Evolutionary conservation across 2,329 filamentous ascomycete genomes (phyloP), one percentile per base, ranked within the genome.

Genomic region (Aspergillus proliferans): DNA sequence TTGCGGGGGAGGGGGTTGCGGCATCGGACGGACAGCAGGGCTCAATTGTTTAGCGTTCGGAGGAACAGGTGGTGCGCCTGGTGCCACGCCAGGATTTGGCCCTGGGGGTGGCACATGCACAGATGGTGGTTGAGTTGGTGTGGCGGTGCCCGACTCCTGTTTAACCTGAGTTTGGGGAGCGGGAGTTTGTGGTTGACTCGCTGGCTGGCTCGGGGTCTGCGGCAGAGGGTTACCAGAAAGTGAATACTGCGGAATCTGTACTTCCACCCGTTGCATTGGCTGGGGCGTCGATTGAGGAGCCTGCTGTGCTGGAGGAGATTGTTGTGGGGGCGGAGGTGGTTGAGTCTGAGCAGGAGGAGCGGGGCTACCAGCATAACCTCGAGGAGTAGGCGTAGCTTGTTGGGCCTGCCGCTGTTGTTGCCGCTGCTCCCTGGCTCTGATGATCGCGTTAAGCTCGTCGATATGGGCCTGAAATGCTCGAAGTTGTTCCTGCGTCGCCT

Each of bases 401-500:
- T 52, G 54, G 58, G 6, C 22, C 36, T 63, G 62, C 14, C 56
- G 62, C 45, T 65, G 63, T 44, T 65, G 63, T 51, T 69, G 64
- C 49, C 72, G 70, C 47, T 70, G 69, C 47, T 71, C 66, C 50
- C 69, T 65, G n/a, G 67, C 62, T 47, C 71, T 71, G 47, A 77
- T 71, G 26, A 76, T 74, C 2, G 71, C 72, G 52, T 76, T 77
- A 9, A 77, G 67, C 49, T 76, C 74, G 52, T 77, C 74, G 46
- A 77, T 77, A 53, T 77, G 74, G 26, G 69, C 67, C 53, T 77
- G 75, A 51, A 77, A 77, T 47, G 72, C 68, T 46, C 71, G 71
- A 19, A 77, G 62, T 51, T 77, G 73, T 51, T 74, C 72, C 51
- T 73, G 71, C 3, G 71, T 71, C 10, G 75, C 75, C 54, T 74